These are phyloP conservation scores for Sarocladium brachiariae DNA, from an alignment of 2,329 filamentous ascomycete species.

Conservation along the genomic window DNA sequence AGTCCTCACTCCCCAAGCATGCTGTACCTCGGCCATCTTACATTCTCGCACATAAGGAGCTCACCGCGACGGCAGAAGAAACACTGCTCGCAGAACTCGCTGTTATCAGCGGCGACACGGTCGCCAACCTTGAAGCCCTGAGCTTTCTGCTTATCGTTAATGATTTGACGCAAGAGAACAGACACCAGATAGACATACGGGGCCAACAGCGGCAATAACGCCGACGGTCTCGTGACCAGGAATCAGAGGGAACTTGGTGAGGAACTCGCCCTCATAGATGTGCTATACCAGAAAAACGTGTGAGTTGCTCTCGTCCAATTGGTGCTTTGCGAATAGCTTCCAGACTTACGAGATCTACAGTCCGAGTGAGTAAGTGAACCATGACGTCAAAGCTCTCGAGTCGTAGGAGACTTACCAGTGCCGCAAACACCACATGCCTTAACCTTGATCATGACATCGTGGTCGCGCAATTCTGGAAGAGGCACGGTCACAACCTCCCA, in stretches of 20 bases:
- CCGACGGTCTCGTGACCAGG: conserved; percentile 64
- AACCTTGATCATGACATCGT: conserved; percentile 59
- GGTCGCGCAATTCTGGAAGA: conserved; percentile 51
- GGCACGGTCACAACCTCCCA: conserved; percentile 56
- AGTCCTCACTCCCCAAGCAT: no score
- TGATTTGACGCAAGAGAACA: background rate
- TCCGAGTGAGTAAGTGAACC: conserved; percentile 20
- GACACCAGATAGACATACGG: conserved; percentile 17
- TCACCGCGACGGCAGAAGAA: conserved; percentile 67
- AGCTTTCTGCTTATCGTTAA: conserved; percentile 35
- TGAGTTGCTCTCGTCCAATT: background rate
- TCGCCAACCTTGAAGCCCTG: conserved; percentile 55
- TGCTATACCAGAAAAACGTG: conserved; percentile 28
- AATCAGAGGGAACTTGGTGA: conserved; percentile 56
- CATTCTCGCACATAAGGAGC: conserved; percentile 59
- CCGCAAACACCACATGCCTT: conserved; percentile 60
- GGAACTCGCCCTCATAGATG: conserved; percentile 64
- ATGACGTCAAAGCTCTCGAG: conserved; percentile 13
- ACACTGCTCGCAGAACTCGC: conserved; percentile 63
- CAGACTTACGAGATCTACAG: conserved; percentile 27
- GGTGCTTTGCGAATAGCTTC: background rate
- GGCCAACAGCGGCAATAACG: conserved; percentile 51
- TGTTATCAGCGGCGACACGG: conserved; percentile 40
- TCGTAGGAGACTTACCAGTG: conserved; percentile 35
- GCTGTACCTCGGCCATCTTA: no score